Base-by-base conservation (phyloP, 345 rosid genomes). In the Gossypium herbaceum region DNA sequence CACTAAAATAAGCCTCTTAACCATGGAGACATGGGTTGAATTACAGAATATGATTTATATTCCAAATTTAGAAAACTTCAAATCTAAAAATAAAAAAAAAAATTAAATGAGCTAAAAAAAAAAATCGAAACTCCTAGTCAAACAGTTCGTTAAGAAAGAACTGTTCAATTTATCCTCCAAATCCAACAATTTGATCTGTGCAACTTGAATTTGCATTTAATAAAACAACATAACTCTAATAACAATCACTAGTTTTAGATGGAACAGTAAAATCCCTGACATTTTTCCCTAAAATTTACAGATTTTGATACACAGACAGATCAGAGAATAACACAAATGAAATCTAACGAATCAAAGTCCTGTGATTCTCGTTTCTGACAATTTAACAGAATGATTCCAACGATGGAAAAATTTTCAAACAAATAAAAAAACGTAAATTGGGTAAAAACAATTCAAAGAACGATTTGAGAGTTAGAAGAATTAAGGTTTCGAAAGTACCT, bases 321-420 rank as follows among this genome's bases (percentile, higher is more conserved):
- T 43, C 24, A 15, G 61, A 68, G 77, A 54, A 72, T 12, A 56
- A 19, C 29, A 12, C 15, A 34, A 43, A 56, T 41, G 13, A 57
- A 71, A 71, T 71, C 74, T 55, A 15, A 62, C 19, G 45, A 62
- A 62, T 34, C 67, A 15, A 39, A 29, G 12, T 62, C 44, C 45
- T 29, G 12, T 16, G 43, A 62, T 62, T 61, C n/a, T 62, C 12
- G 45, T 29, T 34, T 62, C 67, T 15, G 66, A 61, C 34, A 29
- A 62, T 62, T 4, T 27, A 59, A 24, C 64, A 25, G 8, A 59
- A 59, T 25, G 41, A 16, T 22, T 24, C 25, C 9, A 25, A 59
- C 17, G 41, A 1, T 25, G 17, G 41, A 2, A 59, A 25, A 24
- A 1, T 12, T 59, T 51, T 25, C 17, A 24, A 24, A 19, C 60